These are phyloP conservation scores for Lipomyces chichibuensis DNA, from an alignment of 805 yeast genomes.

Conservation along the genomic window DNA sequence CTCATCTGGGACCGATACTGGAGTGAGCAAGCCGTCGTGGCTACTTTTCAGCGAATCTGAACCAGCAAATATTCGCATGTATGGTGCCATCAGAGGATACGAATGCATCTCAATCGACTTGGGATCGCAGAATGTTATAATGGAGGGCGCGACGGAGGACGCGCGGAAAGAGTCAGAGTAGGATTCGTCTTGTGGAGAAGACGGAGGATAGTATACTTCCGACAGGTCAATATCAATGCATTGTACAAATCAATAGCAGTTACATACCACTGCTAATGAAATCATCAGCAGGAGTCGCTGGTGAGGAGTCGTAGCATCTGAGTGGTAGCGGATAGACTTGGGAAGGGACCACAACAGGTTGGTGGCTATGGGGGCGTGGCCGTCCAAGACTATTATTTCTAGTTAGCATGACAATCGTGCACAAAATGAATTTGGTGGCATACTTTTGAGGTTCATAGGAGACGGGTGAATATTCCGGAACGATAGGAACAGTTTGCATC, in stretches of 20 bases:
- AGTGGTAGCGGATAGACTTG: conserved; percentile 1
- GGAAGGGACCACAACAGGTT: neutral
- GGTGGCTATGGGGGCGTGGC: neutral
- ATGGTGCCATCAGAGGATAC: conserved; percentile 6
- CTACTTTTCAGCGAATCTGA: neutral
- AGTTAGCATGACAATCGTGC: neutral
- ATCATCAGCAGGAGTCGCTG: conserved; percentile 19
- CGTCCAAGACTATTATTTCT: neutral
- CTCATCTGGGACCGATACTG: conserved; percentile 2
- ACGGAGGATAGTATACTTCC: conserved; percentile 6
- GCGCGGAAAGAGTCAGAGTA: conserved; percentile 9
- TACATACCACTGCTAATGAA: conserved; percentile 6
- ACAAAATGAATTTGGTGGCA: neutral
- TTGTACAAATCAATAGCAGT: neutral
- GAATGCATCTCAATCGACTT: conserved; percentile 28
- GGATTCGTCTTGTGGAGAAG: conserved; percentile 2
- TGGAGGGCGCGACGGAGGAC: conserved; percentile 5
- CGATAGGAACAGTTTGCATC: neutral
- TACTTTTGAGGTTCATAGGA: conserved; percentile 4
- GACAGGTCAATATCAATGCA: neutral
- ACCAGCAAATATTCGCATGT: conserved; percentile 2
- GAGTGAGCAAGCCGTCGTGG: conserved; percentile 10
- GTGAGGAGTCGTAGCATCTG: conserved; percentile 16
- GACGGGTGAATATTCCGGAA: neutral
- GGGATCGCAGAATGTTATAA: conserved; percentile 36